Base-by-base conservation (phyloP, 2,329 filamentous ascomycete species). In the Leptographium radiaticola region DNA sequence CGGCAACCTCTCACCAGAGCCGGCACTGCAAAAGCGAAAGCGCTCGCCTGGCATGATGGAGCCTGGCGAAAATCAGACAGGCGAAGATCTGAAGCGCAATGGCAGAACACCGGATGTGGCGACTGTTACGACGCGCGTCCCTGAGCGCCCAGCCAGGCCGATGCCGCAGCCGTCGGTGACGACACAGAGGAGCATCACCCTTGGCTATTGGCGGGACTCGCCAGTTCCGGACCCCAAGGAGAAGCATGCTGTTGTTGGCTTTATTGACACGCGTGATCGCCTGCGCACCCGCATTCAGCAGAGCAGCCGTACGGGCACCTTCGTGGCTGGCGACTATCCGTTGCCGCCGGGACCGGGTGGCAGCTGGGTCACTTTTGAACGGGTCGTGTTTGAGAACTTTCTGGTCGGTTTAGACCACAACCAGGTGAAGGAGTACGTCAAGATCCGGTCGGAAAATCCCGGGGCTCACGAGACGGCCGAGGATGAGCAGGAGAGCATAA, bases 331-430 rank as follows among this genome's bases (percentile, higher is more conserved):
- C 43, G 67, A 71, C 33, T 71, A 71, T 62, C 68, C 77, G 36
- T 61, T 80, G 5, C 79, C 79, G 1, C 73, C 76, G 2, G 80
- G 79, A 0, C 76, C 79, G 1, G 79, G 79, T 25, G 79, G 77
- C 52, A 81, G 78, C 62, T 83, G 79, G 80, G 78, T 83, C 30
- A 82, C 79, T 0, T 83, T 83, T 59, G 76, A 81, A 55, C 71
- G 76, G 20, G 72, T 83, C 34, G 73, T 80, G 25, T 83, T 83
- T 60, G 74, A 76, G 2, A 64, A 73, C 9, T 77, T 81, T 55
- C 73, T 84, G 0, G 67, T 77, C 15, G 72, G 73, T 2, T 66
- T 81, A 6, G 74, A 78, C 51, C 74, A 81, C 49, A 71, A 75
- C 33, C 73, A 80, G 36, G 65, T 84, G 36, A 83, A 83, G 60